Percentiles rank a stretch among this genome's conserved stretches.
Conservation (phyloP, 2,329 filamentous ascomycete genomes). For the Fusarium sp. region DNA sequence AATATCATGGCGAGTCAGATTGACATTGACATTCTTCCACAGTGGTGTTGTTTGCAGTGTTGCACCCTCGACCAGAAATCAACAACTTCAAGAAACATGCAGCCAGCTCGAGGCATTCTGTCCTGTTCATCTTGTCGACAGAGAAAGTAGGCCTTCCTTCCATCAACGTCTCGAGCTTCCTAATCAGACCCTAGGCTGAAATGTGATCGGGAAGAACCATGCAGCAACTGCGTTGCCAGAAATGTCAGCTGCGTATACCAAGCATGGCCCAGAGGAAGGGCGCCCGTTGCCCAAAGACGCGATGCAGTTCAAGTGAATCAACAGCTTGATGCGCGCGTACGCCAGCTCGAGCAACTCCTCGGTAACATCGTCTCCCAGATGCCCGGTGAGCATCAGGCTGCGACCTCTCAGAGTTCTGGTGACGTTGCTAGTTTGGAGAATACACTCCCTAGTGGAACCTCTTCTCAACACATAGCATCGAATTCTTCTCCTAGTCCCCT, state of each 20-base stretch:
- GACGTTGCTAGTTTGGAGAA: not conserved
- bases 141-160: not conserved
- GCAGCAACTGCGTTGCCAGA: conserved; percentile 33
- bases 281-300: not conserved
- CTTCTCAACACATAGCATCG: not conserved
- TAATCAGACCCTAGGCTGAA: conserved; percentile 10
- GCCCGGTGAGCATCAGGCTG: not conserved
- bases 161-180: not conserved
- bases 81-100: not conserved
- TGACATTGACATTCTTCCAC: not conserved
- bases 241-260: conserved; percentile 30
- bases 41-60: not conserved
- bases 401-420: not conserved
- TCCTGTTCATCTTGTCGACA: not conserved
- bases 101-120: not conserved
- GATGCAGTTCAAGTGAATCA: conserved; percentile 1
- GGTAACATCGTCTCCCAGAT: conserved; percentile 31
- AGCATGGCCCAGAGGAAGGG: conserved; percentile 18
- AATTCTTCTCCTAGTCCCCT: not conserved
- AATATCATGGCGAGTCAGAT: not conserved
- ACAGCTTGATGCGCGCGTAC: conserved; percentile 28
- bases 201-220: conserved; percentile 37
- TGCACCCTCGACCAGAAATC: not conserved
- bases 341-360: conserved; percentile 30
- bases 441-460: not conserved